phyloP scores from a whole-genome alignment of 257 asterid genomes.

The Linaria vulgaris region DNA sequence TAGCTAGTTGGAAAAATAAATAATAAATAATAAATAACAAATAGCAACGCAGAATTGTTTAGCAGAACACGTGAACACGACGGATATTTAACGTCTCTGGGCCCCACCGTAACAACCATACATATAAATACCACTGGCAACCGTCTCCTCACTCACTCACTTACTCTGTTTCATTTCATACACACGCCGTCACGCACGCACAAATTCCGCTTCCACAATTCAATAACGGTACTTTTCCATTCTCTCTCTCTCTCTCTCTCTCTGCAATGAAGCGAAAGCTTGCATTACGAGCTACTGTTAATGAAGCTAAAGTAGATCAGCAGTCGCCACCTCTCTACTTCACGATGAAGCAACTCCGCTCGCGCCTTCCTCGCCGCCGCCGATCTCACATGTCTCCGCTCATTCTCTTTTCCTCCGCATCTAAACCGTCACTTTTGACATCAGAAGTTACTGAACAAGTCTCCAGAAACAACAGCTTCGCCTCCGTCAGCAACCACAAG shows the following conservation, averaged over 20 bases:
- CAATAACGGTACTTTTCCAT: too few relatives aligned
- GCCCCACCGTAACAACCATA: slow-evolving; percentile 42
- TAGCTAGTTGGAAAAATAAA: not conserved
- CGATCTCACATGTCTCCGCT: slow-evolving; percentile 57
- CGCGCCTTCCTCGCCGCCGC: slow-evolving; percentile 58
- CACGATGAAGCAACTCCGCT: slow-evolving; percentile 67
- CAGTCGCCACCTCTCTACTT: slow-evolving; percentile 27
- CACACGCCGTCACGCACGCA: slow-evolving; percentile 25
- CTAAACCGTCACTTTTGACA: slow-evolving; percentile 27
- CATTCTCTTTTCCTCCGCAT: slow-evolving; percentile 13
- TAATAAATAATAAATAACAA: not conserved
- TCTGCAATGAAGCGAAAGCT: slow-evolving; percentile 62
- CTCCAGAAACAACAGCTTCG: slow-evolving; percentile 53
- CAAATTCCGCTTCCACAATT: not conserved
- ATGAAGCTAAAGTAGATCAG: not conserved
- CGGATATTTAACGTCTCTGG: slow-evolving; percentile 25
- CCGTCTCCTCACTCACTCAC: slow-evolving; percentile 40
- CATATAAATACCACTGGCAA: slow-evolving; percentile 48
- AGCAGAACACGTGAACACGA: slow-evolving; percentile 21
- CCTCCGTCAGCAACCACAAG: slow-evolving; percentile 43
- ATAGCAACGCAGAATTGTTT: not conserved
- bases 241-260: too few relatives aligned
- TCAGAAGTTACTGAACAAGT: slow-evolving; percentile 30
- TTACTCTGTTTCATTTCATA: too few relatives aligned
- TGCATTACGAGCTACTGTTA: slow-evolving; percentile 25